Percentiles rank a stretch among this genome's conserved stretches.
Evolutionary conservation across 1,139 yeast genomes (phyloP).

Genomic region (Geotrichum macrosporum): DNA sequence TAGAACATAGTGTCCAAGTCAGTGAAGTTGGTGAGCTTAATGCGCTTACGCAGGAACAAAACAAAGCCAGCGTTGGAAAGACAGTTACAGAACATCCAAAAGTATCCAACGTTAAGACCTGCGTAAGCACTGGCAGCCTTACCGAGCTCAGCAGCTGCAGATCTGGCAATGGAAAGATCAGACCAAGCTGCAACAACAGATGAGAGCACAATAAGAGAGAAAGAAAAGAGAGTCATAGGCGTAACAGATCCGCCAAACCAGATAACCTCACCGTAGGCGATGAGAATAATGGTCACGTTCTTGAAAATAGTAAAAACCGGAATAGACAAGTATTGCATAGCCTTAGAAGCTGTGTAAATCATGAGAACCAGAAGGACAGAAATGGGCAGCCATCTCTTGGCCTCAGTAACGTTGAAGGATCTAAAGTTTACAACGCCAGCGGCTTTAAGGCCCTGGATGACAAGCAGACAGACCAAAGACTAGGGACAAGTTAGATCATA

Average conservation of each 20-base stretch:
- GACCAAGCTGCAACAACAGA: conserved; percentile 93
- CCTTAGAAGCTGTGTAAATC: conserved; percentile 97
- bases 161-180: conserved; percentile 49
- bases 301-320: conserved; percentile 98
- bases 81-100: conserved; percentile 97
- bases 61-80: conserved; percentile 91
- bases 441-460: conserved; percentile 66
- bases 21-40: conserved; percentile 91
- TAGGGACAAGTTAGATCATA: conserved; percentile 38
- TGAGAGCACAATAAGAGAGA: conserved; percentile 84
- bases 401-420: conserved; percentile 79
- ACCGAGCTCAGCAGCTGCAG: conserved; percentile 32
- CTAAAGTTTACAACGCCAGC: conserved; percentile 80
- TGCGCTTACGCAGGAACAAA: conserved; percentile 92
- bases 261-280: conserved; percentile 95
- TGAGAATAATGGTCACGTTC: conserved; percentile 90
- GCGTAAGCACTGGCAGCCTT: conserved; percentile 30
- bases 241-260: conserved; percentile 96
- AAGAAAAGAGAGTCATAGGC: conserved; percentile 83
- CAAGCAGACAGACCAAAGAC: conserved; percentile 71
- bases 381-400: conserved; percentile 88
- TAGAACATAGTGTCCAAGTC: conserved; percentile 98
- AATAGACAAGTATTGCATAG: conserved; percentile 81
- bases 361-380: conserved; percentile 81
- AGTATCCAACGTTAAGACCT: conserved; percentile 71